Evolutionary conservation across 305 asterid species (phyloP), one percentile per base, ranked within the genome.

Genomic region (Rubia peregrina): DNA sequence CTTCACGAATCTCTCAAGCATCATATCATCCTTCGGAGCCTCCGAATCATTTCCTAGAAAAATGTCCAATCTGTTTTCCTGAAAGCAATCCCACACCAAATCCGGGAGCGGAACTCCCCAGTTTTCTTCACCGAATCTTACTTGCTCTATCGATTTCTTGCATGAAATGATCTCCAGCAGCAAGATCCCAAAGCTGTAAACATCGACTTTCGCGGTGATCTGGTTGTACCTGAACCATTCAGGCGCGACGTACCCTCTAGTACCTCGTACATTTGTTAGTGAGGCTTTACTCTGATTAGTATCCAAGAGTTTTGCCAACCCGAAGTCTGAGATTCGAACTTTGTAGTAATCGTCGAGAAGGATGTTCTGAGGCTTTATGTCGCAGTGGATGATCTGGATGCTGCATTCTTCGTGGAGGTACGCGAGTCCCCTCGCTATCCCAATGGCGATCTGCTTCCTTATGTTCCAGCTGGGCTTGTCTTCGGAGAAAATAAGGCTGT

Each of bases 361-460:
- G 16, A 80, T 62, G 9, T 83, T 83, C 19, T 80, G 77, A 55
- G 84, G 86, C 53, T 80, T 83, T 9, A 80, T 80, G 70, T 83
- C 86, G 49, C 84, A 80, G 17, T 83, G 84, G 66, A 83, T 83
- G 33, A 83, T 78, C 57, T 71, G 84, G 36, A 36, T 30, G 24
- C 19, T 61, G 75, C 86, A 83, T 42, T 83, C 87, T 64, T 80
- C 83, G 11, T 83, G 86, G n/a, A 83, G 70, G 57, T 83, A 83
- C 3, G 42, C 4, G 7, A 82, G 74, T 5, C 84, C 86, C 26
- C 76, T 80, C 0, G 86, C 80, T 8, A 72, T 61, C 41, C 75
- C 84, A 0, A 70, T 26, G 0, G 82, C 79, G 16, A 80, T 75
- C 30, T 77, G 74, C 2, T 48, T 71, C 63, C 84, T 74, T 48